Evolutionary conservation across 2,329 filamentous ascomycete genomes (phyloP), one percentile per base, ranked within the genome.

Genomic region (Neonectria faginata): DNA sequence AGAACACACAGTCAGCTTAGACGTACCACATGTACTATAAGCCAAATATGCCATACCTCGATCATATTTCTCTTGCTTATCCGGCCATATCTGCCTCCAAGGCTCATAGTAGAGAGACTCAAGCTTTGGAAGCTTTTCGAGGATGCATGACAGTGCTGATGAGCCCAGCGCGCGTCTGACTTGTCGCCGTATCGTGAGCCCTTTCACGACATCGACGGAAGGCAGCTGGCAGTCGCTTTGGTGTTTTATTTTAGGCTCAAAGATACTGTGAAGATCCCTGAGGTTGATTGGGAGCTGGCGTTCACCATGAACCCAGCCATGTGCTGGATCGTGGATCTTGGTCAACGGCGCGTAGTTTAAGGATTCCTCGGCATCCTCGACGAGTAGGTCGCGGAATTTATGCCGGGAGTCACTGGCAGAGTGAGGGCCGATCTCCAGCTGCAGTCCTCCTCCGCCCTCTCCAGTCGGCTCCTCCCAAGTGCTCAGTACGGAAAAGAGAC

Each of bases 121-220:
- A 25, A 33, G 48, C 27, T 33, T 51, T 18, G 27, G 48, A 51
- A 51, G 48, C 25, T 51, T 51, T 8, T 51, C 25, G 5, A 51
- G 27, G 16, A 51, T 20, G 25, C 25, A 9, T 10, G 25, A 7
- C 9, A 51, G 7, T 5, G n/a, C 22, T 10, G 25, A 11, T 5
- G 14, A 11, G 25, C 25, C 12, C 7, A 33, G 18, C 9, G 16
- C n/a, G 4, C 48, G 25, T 14, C 27, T 8, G 8, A 33, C n/a
- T 16, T 51, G 16, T 20, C 27, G 48, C 25, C 48, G 7, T 31
- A 33, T 31, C 8, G 29, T 33, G 9, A 51, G 14, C 6, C 3
- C 5, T 33, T 33, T 29, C 16, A 51, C 48, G 8, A 31, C 48
- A n/a, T 29, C 7, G 8, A 33, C 27, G 10, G 16, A 14, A 20